A percentile compares a stretch with the other conserved stretches of the same genome.
These are phyloP conservation scores for Postia placenta DNA, from an alignment of 768 basidiomycete genomes.

Conservation along the genomic window DNA sequence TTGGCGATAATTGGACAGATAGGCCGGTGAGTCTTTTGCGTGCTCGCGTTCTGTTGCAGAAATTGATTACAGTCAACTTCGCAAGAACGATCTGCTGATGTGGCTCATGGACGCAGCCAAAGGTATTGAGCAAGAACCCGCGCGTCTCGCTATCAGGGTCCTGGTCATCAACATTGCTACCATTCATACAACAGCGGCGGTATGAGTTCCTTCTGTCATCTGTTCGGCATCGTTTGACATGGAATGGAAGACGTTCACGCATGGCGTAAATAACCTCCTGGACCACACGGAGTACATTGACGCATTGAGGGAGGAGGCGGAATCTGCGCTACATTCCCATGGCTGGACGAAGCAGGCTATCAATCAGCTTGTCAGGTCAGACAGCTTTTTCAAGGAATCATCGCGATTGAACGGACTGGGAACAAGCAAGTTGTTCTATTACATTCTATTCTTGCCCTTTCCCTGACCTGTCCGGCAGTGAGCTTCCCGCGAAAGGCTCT, in stretches of 20 bases:
- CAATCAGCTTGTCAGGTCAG: background rate
- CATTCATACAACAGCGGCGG: conserved; percentile 1
- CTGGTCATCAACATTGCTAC: conserved; percentile 5
- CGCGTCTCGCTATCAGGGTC: background rate
- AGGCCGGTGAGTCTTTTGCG: background rate
- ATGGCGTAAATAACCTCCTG: conserved; percentile 1
- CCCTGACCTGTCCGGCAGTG: background rate
- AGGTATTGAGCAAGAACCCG: background rate
- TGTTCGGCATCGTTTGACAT: background rate
- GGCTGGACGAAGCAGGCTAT: background rate
- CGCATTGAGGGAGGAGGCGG: conserved; percentile 1
- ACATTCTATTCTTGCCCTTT: background rate
- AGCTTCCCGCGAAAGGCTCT: conserved; percentile 9
- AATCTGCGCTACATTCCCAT: background rate
- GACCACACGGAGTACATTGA: background rate
- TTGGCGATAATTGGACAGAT: background rate
- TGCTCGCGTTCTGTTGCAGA: background rate
- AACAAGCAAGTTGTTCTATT: background rate
- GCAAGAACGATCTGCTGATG: background rate
- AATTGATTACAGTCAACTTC: background rate
- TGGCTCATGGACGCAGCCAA: conserved; percentile 5
- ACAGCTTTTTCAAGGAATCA: conserved; percentile 7
- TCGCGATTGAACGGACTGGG: background rate
- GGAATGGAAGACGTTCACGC: conserved; percentile 1
- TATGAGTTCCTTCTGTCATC: background rate